These are phyloP conservation scores for Apophysomyces sp. DNA, from an alignment of 371 early-diverging fungal species.

Conservation along the genomic window DNA sequence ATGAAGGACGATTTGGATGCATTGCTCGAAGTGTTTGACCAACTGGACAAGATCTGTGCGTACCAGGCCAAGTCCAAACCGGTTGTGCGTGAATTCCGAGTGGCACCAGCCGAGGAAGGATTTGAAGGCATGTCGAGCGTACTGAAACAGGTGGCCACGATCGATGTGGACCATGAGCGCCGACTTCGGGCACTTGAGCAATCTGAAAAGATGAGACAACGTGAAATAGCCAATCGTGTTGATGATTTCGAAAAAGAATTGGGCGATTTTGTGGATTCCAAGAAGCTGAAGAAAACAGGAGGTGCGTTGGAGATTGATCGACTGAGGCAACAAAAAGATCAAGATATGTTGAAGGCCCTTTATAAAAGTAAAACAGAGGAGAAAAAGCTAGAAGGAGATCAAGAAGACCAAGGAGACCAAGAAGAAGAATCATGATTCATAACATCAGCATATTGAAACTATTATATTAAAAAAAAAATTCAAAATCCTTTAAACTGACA, in stretches of 20 bases:
- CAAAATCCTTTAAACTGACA: no score
- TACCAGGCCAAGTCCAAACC: slow-evolving; percentile 48
- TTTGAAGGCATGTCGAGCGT: slow-evolving; percentile 62
- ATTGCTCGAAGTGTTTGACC: slow-evolving; percentile 60
- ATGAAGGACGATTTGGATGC: slow-evolving; percentile 69
- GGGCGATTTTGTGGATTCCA: slow-evolving; percentile 61
- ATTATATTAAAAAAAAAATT: no score
- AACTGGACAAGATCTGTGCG: slow-evolving; percentile 67
- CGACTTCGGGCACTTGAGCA: slow-evolving; percentile 68
- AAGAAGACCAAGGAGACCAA: slow-evolving; percentile 2
- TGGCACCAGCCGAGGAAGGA: slow-evolving; percentile 62
- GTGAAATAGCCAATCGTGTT: slow-evolving; percentile 62
- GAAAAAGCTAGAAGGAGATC: slow-evolving; percentile 1
- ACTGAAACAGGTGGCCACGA: slow-evolving; percentile 65
- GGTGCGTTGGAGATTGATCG: slow-evolving; percentile 73
- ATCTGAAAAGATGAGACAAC: slow-evolving; percentile 64
- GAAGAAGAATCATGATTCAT: not conserved
- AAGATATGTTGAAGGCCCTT: slow-evolving; percentile 50
- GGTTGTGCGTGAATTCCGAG: slow-evolving; percentile 54
- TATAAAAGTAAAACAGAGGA: slow-evolving; percentile 2
- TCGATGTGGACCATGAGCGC: slow-evolving; percentile 66
- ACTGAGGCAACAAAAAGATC: slow-evolving; percentile 61
- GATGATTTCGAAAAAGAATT: slow-evolving; percentile 78
- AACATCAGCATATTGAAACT: not conserved
- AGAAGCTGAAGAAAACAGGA: slow-evolving; percentile 73